Evolutionary conservation across 2,329 filamentous ascomycete species (phyloP).

Genomic region (Apiospora arundinis): DNA sequence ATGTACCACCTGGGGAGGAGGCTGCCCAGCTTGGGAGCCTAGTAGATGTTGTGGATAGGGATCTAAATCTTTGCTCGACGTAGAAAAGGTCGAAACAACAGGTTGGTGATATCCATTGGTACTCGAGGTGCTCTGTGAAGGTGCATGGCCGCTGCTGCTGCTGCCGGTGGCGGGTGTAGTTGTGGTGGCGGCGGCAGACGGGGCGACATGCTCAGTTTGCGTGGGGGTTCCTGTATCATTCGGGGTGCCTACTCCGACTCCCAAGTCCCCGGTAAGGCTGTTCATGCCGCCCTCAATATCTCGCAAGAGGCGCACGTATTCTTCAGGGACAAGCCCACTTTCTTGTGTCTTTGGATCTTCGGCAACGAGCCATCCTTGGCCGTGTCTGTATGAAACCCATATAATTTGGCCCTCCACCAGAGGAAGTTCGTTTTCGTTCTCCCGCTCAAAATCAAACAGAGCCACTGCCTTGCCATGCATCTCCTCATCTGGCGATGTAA

Average conservation of each 20-base stretch:
- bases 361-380: constrained; percentile 96
- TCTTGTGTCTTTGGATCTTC: constrained; percentile 95
- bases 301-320: constrained; percentile 89
- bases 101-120: constrained; percentile 73
- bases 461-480: constrained; percentile 97
- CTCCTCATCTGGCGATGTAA: constrained; percentile 93
- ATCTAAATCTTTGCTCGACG: constrained; percentile 72
- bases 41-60: constrained; percentile 71
- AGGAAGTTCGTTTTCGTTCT: constrained; percentile 96
- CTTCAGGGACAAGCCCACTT: constrained; percentile 93
- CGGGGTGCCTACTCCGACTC: constrained; percentile 58
- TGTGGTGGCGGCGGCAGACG: constrained; percentile 19
- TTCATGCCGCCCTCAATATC: constrained; percentile 92
- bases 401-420: constrained; percentile 95
- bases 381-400: constrained; percentile 93
- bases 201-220: constrained; percentile 60
- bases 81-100: constrained; percentile 72
- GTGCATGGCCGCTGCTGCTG: constrained; percentile 48
- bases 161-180: neutral
- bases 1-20: constrained; percentile 69
- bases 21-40: constrained; percentile 66
- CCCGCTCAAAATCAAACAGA: constrained; percentile 90
- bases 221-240: constrained; percentile 67
- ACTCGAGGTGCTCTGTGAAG: constrained; percentile 48
- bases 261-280: constrained; percentile 68